These are phyloP conservation scores for Pinus tabuliformis DNA, from an alignment of 75 land plant species.

Conservation along the genomic window DNA sequence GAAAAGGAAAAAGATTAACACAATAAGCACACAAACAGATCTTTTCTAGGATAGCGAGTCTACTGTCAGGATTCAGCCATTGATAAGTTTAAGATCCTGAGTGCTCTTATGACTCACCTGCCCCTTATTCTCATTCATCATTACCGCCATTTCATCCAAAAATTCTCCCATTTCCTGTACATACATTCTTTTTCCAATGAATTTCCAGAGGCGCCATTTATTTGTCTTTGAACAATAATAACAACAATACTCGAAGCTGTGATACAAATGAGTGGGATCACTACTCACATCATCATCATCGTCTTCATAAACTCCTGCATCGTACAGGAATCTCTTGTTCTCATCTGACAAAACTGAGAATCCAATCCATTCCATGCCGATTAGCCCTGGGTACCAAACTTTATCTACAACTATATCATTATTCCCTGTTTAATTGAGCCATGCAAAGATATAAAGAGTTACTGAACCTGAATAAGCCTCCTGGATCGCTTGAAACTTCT, in stretches of 20 bases:
- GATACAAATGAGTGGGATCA: neutral
- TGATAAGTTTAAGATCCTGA: neutral
- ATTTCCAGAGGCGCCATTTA: neutral
- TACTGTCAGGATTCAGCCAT: neutral
- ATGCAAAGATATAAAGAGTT: neutral
- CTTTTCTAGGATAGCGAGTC: too few species aligned
- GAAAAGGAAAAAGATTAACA: neutral
- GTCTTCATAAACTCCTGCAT: constrained; percentile 53
- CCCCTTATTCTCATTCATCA: constrained; percentile 54
- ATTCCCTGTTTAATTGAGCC: neutral
- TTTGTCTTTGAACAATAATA: neutral
- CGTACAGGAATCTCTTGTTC: constrained; percentile 63
- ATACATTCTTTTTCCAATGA: neutral
- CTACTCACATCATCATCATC: constrained; percentile 25
- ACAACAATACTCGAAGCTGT: neutral
- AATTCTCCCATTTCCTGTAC: constrained; percentile 73
- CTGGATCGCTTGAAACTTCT: constrained; percentile 68
- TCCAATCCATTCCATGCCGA: neutral
- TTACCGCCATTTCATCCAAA: constrained; percentile 48
- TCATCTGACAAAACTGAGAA: constrained; percentile 51
- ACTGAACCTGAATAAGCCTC: constrained; percentile 64
- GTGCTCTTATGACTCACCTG: constrained; percentile 14
- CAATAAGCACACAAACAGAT: neutral
- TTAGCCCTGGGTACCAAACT: neutral
- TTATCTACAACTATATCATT: neutral